phyloP scores from a whole-genome alignment of 2,329 filamentous ascomycete genomes.

The Botryotinia convoluta region DNA sequence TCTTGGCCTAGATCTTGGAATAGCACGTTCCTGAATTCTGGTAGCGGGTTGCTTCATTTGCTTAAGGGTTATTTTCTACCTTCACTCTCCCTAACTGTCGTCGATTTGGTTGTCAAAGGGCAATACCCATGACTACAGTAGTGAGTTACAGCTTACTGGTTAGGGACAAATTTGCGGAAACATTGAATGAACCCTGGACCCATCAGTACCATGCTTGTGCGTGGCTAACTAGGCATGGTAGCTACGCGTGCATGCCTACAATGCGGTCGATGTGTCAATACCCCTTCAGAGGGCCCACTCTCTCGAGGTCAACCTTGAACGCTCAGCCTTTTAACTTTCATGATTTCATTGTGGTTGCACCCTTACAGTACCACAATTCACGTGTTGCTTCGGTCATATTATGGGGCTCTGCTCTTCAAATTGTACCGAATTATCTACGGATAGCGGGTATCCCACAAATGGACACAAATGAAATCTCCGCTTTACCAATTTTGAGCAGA shows the following conservation, averaged over 20 bases:
- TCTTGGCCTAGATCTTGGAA: not conserved
- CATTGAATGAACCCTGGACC: conserved; percentile 1
- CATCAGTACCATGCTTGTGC: not conserved
- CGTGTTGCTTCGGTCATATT: conserved; percentile 13
- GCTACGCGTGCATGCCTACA: not conserved
- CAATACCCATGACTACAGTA: not conserved
- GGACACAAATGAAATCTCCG: not conserved
- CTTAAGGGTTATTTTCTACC: not conserved
- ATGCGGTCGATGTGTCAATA: conserved; percentile 9
- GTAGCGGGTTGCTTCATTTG: not conserved
- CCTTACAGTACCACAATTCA: not conserved
- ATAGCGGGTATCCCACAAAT: not conserved
- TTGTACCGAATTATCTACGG: conserved; percentile 1
- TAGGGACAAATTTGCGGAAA: not conserved
- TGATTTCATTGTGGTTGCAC: not conserved
- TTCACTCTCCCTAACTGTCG: not conserved
- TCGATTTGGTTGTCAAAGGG: not conserved
- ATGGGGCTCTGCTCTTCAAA: not conserved
- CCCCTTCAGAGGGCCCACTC: not conserved
- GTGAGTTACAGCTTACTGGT: not conserved
- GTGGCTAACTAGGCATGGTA: not conserved
- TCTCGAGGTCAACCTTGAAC: not conserved
- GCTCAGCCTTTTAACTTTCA: not conserved
- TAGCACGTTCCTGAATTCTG: not conserved
- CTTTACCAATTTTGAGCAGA: not conserved